A percentile compares a stretch with the other conserved stretches of the same genome.
phyloP scores from a whole-genome alignment of 2,329 filamentous ascomycete genomes.

The Pleurostoma richardsiae region DNA sequence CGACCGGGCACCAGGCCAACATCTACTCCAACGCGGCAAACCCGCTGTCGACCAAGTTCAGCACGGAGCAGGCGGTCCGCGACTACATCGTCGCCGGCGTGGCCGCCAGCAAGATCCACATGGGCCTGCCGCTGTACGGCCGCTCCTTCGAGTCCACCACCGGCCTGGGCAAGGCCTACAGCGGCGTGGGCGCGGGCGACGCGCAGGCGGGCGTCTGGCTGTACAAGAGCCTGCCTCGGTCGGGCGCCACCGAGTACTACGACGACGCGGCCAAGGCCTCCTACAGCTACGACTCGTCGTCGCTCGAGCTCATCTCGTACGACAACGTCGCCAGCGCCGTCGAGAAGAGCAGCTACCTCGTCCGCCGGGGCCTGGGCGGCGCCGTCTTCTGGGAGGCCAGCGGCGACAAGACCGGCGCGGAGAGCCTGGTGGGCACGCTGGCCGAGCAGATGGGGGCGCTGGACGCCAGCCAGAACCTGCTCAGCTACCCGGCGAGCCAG shows the following conservation, averaged over 20 bases:
- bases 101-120: conserved; percentile 57
- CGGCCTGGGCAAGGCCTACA: conserved; percentile 60
- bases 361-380: conserved; percentile 58
- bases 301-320: conserved; percentile 64
- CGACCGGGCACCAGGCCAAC: conserved; percentile 64
- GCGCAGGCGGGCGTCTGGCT: conserved; percentile 63
- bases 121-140: conserved; percentile 77
- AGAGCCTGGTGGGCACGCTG: conserved; percentile 55
- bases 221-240: conserved; percentile 64
- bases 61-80: conserved; percentile 58
- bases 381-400: conserved; percentile 83
- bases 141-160: conserved; percentile 66
- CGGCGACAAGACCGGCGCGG: conserved; percentile 48
- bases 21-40: conserved; percentile 49
- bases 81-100: conserved; percentile 60
- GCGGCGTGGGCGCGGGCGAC: conserved; percentile 55
- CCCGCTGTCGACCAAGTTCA: conserved; percentile 60
- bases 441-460: conserved; percentile 40
- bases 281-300: conserved; percentile 62
- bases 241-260: conserved; percentile 49
- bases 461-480: conserved; percentile 45
- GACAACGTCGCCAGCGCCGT: conserved; percentile 54
- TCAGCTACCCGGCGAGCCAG: conserved; percentile 50
- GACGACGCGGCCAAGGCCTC: conserved; percentile 57
- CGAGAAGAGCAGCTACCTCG: conserved; percentile 61